Conservation (phyloP, 768 basidiomycete genomes). For the Termitomyces bulborhizus region DNA sequence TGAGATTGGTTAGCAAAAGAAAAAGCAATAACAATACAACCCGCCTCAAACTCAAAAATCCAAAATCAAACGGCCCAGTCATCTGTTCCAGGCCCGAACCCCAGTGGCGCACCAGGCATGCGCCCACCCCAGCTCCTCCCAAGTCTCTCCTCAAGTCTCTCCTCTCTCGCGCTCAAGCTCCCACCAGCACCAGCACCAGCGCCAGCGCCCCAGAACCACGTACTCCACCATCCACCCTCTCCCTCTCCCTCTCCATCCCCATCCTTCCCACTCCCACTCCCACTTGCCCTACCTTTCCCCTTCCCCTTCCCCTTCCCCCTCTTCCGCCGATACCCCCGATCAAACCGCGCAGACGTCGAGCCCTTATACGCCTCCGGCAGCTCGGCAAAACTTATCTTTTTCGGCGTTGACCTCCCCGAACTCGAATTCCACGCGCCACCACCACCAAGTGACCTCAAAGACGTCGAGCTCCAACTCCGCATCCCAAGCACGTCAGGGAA, state of each 20-base stretch:
- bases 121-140: constrained; percentile 41
- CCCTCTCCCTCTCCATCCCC: constrained; percentile 13
- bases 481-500: constrained; percentile 1
- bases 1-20: background rate
- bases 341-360: constrained; percentile 27
- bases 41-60: too few relatives aligned
- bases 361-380: constrained; percentile 58
- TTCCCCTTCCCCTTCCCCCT: constrained; percentile 15
- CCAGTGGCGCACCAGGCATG: constrained; percentile 19
- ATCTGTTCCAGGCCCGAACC: constrained; percentile 34
- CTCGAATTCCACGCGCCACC: constrained; percentile 34
- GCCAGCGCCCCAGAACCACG: background rate
- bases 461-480: background rate
- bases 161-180: constrained; percentile 29
- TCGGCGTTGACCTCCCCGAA: constrained; percentile 53
- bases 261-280: constrained; percentile 10
- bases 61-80: constrained; percentile 50
- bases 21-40: background rate
- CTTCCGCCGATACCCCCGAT: constrained; percentile 24
- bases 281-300: too few relatives aligned
- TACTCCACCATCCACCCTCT: constrained; percentile 21
- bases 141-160: constrained; percentile 48
- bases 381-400: constrained; percentile 74
- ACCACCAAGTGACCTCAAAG: background rate
- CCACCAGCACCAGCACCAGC: constrained; percentile 8